Percentiles rank a stretch among this genome's conserved stretches.
Evolutionary conservation across 495 filamentous ascomycete species (phyloP).

Genomic region (Antarctomyces pellizariae): DNA sequence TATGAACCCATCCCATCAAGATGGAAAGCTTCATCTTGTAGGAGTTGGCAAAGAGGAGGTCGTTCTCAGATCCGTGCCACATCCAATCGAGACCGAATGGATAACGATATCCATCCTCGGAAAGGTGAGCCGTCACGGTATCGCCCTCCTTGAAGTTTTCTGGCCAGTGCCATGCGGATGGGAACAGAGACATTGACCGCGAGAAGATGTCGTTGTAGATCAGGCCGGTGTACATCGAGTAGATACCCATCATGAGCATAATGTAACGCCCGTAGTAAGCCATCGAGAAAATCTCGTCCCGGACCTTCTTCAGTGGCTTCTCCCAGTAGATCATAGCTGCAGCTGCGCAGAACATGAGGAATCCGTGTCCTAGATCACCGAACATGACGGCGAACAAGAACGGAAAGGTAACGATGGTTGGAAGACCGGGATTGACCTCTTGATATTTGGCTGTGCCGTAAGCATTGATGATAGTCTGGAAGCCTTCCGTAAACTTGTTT

Average conservation of each 20-base stretch:
- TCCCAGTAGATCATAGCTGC: conserved; percentile 89
- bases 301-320: conserved; percentile 68
- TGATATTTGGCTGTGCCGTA: conserved; percentile 94
- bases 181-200: conserved; percentile 65
- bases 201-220: conserved; percentile 99
- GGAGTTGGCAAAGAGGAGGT: conserved; percentile 82
- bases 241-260: conserved; percentile 91
- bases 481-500: conserved; percentile 92
- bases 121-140: conserved; percentile 37
- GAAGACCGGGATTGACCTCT: conserved; percentile 88
- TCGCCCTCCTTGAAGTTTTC: conserved; percentile 33
- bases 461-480: conserved; percentile 97
- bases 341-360: conserved; percentile 61
- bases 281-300: conserved; percentile 91
- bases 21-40: conserved; percentile 99
- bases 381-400: conserved; percentile 99
- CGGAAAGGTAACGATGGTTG: conserved; percentile 88
- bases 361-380: conserved; percentile 82
- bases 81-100: conserved; percentile 92
- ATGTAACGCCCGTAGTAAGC: conserved; percentile 97
- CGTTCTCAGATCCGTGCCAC: conserved; percentile 90
- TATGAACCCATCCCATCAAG: conserved; percentile 84
- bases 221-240: conserved; percentile 89
- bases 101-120: conserved; percentile 48
- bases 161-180: conserved; percentile 76